These are phyloP conservation scores for Mycena amicta DNA, from an alignment of 768 basidiomycete genomes.

Conservation along the genomic window DNA sequence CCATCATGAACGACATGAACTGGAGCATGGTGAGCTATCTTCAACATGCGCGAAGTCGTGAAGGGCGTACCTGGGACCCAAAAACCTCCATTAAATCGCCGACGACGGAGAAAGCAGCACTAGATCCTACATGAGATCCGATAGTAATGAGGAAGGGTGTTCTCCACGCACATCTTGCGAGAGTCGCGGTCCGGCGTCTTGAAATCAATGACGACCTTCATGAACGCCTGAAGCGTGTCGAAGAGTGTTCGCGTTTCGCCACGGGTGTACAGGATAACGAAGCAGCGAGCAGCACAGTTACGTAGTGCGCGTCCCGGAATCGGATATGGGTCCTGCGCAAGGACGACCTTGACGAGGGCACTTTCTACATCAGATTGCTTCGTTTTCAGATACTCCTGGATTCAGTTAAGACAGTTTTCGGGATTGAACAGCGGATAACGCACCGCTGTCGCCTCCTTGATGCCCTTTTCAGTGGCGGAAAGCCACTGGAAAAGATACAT, in stretches of 20 bases:
- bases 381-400: constrained; percentile 69
- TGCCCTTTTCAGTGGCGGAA: constrained; percentile 59
- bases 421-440: constrained; percentile 28
- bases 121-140: constrained; percentile 30
- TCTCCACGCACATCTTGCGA: constrained; percentile 61
- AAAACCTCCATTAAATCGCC: constrained; percentile 87
- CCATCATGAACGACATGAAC: constrained; percentile 96
- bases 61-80: constrained; percentile 72
- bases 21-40: constrained; percentile 32
- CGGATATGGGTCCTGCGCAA: constrained; percentile 68
- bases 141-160: neutral
- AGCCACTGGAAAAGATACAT: constrained; percentile 88
- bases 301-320: constrained; percentile 86
- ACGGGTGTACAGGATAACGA: constrained; percentile 70
- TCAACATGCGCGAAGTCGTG: neutral
- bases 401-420: neutral
- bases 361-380: constrained; percentile 64
- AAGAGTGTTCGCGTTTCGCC: constrained; percentile 87
- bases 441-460: constrained; percentile 55
- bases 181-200: constrained; percentile 67
- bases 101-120: constrained; percentile 83
- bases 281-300: constrained; percentile 75
- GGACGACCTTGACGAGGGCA: constrained; percentile 66
- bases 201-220: constrained; percentile 73
- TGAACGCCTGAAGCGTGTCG: constrained; percentile 78